These are phyloP conservation scores for Moringa oleifera DNA, from an alignment of 345 rosid species.

Conservation along the genomic window DNA sequence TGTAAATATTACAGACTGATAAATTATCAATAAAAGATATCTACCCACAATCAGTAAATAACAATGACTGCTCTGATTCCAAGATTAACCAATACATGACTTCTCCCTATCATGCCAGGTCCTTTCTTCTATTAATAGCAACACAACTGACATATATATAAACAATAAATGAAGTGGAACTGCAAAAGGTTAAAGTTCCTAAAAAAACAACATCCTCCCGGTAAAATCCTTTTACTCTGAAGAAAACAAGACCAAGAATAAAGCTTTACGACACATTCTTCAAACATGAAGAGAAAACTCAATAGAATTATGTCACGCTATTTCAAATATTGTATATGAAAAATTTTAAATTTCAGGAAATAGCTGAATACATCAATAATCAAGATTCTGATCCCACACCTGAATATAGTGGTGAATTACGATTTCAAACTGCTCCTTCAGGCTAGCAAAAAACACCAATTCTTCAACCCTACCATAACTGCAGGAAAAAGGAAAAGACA, in stretches of 20 bases:
- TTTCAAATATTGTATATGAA: too few relatives aligned
- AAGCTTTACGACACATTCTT: too few relatives aligned
- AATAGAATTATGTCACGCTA: not conserved
- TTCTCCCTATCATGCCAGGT: too few relatives aligned
- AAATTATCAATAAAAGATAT: slow-evolving; percentile 1
- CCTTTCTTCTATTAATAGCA: slow-evolving; percentile 2
- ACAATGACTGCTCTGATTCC: too few relatives aligned
- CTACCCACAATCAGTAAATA: not conserved
- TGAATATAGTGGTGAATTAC: slow-evolving; percentile 87
- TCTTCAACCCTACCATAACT: slow-evolving; percentile 98
- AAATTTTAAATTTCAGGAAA: too few relatives aligned
- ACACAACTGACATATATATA: not conserved
- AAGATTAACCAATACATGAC: too few relatives aligned
- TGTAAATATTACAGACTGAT: slow-evolving; percentile 8
- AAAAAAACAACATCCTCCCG: not conserved
- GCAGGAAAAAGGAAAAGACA: slow-evolving; percentile 33
- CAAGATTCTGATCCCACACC: too few relatives aligned
- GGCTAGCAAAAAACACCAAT: slow-evolving; percentile 87
- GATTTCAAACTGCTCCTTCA: slow-evolving; percentile 91
- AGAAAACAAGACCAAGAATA: not conserved
- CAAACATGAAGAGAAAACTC: not conserved
- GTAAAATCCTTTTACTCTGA: not conserved
- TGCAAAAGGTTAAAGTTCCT: not conserved
- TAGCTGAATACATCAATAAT: too few relatives aligned
- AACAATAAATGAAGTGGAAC: not conserved